phyloP scores from a whole-genome alignment of 495 filamentous ascomycete species.

The Hyaloscypha finlandica region DNA sequence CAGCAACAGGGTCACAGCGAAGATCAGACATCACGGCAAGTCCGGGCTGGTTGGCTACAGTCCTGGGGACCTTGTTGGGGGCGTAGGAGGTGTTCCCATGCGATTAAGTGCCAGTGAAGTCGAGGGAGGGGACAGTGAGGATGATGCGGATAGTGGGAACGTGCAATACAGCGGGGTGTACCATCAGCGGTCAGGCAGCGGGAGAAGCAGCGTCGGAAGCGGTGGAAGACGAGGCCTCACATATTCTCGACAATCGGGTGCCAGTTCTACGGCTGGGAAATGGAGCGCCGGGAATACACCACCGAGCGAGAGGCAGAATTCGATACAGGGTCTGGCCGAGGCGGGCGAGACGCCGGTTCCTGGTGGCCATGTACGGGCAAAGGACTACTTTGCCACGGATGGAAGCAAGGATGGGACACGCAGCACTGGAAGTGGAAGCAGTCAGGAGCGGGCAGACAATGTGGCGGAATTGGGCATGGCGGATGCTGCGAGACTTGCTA shows the following conservation, averaged over 20 bases:
- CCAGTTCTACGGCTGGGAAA: conserved; percentile 42
- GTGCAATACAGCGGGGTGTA: conserved; percentile 47
- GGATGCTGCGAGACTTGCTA: conserved; percentile 44
- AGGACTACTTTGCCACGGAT: conserved; percentile 48
- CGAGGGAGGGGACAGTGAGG: conserved; percentile 76
- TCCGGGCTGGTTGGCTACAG: conserved; percentile 71
- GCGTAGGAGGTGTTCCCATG: conserved; percentile 77
- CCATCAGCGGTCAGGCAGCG: conserved; percentile 72
- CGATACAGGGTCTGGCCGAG: conserved; percentile 25
- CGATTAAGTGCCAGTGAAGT: conserved; percentile 93
- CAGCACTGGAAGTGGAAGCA: conserved; percentile 54
- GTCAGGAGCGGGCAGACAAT: conserved; percentile 51
- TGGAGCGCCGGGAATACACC: conserved; percentile 75
- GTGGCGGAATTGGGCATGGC: conserved; percentile 43
- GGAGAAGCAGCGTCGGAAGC: conserved; percentile 76
- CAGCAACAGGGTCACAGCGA: conserved; percentile 63
- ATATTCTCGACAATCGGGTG: conserved; percentile 38
- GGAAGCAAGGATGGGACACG: conserved; percentile 36
- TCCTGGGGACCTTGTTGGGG: conserved; percentile 71
- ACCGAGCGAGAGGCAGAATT: conserved; percentile 39
- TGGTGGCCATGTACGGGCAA: conserved; percentile 16
- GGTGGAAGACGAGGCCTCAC: conserved; percentile 44
- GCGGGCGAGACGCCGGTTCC: conserved; percentile 30
- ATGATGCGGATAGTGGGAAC: conserved; percentile 65
- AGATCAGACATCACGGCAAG: conserved; percentile 79